Percentiles rank a stretch among this genome's conserved stretches.
These are phyloP conservation scores for Monascus ruber DNA, from an alignment of 2,329 filamentous ascomycete genomes.

Conservation along the genomic window DNA sequence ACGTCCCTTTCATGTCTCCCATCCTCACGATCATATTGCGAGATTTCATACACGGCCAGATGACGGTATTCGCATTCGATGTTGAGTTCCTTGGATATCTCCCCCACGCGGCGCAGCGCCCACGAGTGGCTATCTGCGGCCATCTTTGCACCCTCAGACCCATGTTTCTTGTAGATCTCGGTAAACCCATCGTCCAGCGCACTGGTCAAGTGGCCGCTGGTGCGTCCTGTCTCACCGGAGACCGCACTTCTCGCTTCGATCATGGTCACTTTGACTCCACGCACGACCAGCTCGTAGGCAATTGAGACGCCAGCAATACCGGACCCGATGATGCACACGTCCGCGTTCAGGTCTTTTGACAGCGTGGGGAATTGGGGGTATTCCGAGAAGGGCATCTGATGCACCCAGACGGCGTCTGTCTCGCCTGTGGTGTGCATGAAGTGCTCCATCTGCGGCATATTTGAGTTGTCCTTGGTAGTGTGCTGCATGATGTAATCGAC, in stretches of 20 bases:
- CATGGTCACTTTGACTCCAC: conserved; percentile 40
- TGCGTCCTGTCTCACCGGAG: conserved; percentile 42
- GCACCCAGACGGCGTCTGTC: conserved; percentile 44
- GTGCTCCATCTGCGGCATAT: conserved; percentile 7
- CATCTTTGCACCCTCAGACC: conserved; percentile 35
- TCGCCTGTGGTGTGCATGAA: conserved; percentile 39
- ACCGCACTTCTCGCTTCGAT: conserved; percentile 45
- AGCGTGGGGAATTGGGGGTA: conserved; percentile 36
- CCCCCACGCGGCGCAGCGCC: conserved; percentile 41
- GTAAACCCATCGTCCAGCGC: conserved; percentile 44
- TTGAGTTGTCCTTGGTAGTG: neutral
- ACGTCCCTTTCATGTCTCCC: conserved; percentile 37
- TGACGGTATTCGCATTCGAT: conserved; percentile 48
- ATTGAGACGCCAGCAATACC: conserved; percentile 43
- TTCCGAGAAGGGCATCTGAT: conserved; percentile 35
- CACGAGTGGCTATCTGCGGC: conserved; percentile 46
- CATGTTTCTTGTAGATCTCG: conserved; percentile 42
- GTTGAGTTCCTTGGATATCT: conserved; percentile 37
- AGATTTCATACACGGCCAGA: conserved; percentile 40
- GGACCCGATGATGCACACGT: conserved; percentile 42
- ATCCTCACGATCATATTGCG: conserved; percentile 35
- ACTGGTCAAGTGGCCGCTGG: conserved; percentile 44
- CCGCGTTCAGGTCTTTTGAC: conserved; percentile 32
- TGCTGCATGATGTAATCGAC: too few relatives aligned
- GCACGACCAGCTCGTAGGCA: conserved; percentile 43